These are phyloP conservation scores for Aspergillus oerlinghausenensis DNA, from an alignment of 2,329 filamentous ascomycete species.

Conservation along the genomic window DNA sequence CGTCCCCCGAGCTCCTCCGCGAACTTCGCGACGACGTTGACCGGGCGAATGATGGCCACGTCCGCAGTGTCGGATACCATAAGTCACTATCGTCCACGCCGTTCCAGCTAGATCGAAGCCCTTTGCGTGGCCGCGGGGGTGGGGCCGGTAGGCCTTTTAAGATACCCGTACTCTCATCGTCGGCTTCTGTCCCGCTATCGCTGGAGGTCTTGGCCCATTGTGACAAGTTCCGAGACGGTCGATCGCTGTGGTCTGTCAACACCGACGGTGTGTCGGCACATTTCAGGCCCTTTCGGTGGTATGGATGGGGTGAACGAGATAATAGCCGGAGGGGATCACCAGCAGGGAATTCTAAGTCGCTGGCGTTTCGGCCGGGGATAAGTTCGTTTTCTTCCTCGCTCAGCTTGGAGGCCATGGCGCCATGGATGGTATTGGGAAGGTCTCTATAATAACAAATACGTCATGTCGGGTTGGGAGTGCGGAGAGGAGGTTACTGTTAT, in stretches of 20 bases:
- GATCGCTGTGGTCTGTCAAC: conserved; percentile 32
- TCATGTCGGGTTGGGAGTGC: conserved; percentile 23
- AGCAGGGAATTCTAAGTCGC: conserved; percentile 14
- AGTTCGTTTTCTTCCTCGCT: conserved; percentile 26
- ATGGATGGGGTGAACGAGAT: conserved; percentile 64
- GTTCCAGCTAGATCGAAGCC: conserved; percentile 52
- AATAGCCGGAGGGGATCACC: conserved; percentile 43
- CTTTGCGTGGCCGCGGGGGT: conserved; percentile 68
- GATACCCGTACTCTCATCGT: conserved; percentile 75
- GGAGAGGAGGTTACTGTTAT: conserved; percentile 4
- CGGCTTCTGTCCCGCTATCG: conserved; percentile 90
- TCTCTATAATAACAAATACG: conserved; percentile 21
- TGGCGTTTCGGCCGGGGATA: conserved; percentile 17
- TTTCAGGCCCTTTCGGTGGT: conserved; percentile 57
- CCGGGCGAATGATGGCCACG: conserved; percentile 31
- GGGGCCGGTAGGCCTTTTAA: conserved; percentile 81
- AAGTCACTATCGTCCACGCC: conserved; percentile 20
- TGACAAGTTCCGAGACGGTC: conserved; percentile 25
- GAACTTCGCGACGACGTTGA: conserved; percentile 21
- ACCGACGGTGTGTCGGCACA: conserved; percentile 49
- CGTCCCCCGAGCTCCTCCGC: conserved; percentile 30
- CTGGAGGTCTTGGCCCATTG: conserved; percentile 62
- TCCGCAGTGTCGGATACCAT: conserved; percentile 27
- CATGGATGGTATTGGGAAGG: conserved; percentile 18
- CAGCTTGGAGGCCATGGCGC: conserved; percentile 30